Base-by-base conservation (phyloP, 805 yeast genomes). In the Suhomyces tanzawaensis region DNA sequence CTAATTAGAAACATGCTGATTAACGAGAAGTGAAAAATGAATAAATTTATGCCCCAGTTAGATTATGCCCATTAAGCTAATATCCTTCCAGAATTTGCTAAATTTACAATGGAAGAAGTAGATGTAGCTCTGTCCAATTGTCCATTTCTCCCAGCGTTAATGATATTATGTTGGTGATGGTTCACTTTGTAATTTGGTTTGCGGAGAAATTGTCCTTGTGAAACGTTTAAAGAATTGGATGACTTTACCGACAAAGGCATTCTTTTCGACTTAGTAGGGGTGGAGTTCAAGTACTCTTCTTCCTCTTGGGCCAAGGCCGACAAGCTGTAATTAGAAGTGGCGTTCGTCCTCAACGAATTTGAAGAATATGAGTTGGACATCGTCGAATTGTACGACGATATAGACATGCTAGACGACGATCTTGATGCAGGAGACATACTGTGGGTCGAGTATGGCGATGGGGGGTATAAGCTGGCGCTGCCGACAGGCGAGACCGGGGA, bases 301-400 rank as follows among this genome's bases (percentile, higher is more conserved):
- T 38, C 38, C 23, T 31, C 37, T 14, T 25, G 29, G 3, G 29
- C 34, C 17, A 37, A 9, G 11, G 31, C 27, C 12, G 45, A 33
- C 29, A 44, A 35, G 28, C 34, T 41, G 18, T 42, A 41, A 14
- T 31, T 33, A 7, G 48, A 44, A 7, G 45, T 36, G 9, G 22
- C 32, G n/a, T 36, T 18, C 3, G 36, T 21, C 14, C 23, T 24
- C 28, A 32, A 24, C 6, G 36, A 32, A 18, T 32, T 33, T 9
- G 19, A 49, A 28, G 57, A 51, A 30, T 40, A 41, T 31, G 49
- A 31, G 54, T 45, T 22, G 39, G 59, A 49, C 40, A 46, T 36
- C 17, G 43, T 41, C 18, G 57, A 49, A 29, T 35, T 39, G 33
- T 41, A 37, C 17, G 58, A 52, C 13, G 53, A 42, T 13, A 46